Evolutionary conservation across 495 filamentous ascomycete genomes (phyloP).

Genomic region (Annulohypoxylon maeteangense): DNA sequence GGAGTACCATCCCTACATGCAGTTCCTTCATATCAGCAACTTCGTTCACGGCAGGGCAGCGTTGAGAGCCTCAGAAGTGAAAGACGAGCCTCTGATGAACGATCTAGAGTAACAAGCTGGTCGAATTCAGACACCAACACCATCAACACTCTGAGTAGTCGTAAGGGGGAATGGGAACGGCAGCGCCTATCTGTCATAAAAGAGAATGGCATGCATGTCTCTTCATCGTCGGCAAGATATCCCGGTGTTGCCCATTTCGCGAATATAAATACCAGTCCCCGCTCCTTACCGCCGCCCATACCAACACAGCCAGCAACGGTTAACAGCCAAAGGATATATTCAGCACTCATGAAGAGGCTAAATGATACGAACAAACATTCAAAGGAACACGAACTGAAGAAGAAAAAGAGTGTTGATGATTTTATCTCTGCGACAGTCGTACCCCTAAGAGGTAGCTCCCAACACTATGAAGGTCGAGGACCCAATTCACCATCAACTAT

Average conservation of each 20-base stretch:
- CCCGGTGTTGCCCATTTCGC: neutral
- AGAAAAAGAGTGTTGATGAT: conserved; percentile 38
- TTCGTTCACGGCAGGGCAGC: conserved; percentile 61
- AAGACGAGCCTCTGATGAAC: conserved; percentile 60
- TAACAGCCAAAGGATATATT: conserved; percentile 75
- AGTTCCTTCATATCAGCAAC: conserved; percentile 52
- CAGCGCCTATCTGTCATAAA: conserved; percentile 74
- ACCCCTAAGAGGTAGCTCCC: conserved; percentile 49
- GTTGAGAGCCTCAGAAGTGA: conserved; percentile 64
- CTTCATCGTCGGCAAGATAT: conserved; percentile 51
- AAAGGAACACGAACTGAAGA: conserved; percentile 45
- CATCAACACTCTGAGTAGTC: conserved; percentile 52
- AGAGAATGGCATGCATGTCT: conserved; percentile 65
- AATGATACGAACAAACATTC: conserved; percentile 51
- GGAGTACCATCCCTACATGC: conserved; percentile 54
- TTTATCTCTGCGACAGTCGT: conserved; percentile 47
- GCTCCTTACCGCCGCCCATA: conserved; percentile 22
- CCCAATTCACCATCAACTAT: conserved; percentile 47
- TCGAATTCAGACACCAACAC: conserved; percentile 66
- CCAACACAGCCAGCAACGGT: conserved; percentile 50
- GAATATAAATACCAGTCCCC: conserved; percentile 8
- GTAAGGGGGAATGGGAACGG: conserved; percentile 58
- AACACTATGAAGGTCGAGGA: conserved; percentile 5
- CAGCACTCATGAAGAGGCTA: conserved; percentile 76
- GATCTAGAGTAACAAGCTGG: conserved; percentile 82